These are phyloP conservation scores for Mucuna pruriens DNA, from an alignment of 306 rosid species.

Conservation along the genomic window DNA sequence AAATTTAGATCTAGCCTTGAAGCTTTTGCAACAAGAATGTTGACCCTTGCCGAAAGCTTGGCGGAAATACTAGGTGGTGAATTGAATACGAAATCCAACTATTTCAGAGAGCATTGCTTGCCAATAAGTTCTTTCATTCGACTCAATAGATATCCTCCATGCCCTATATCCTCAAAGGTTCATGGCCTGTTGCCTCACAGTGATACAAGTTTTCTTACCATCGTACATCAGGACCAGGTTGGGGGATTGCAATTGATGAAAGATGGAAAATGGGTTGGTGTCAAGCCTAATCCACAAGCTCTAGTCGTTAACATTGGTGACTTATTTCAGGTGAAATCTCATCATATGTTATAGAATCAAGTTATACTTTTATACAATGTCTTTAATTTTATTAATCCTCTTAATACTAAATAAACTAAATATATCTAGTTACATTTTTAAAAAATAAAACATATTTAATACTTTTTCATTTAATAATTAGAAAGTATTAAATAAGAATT, in stretches of 20 bases:
- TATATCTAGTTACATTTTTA: not conserved
- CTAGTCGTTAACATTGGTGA: conserved; percentile 74
- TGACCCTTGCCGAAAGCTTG: conserved; percentile 53
- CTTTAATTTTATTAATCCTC: not conserved
- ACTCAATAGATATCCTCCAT: conserved; percentile 68
- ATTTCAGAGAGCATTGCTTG: conserved; percentile 57
- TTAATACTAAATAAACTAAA: not conserved
- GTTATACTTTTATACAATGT: not conserved
- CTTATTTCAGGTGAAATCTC: conserved; percentile 69
- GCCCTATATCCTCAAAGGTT: conserved; percentile 64
- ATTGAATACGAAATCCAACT: conserved; percentile 49
- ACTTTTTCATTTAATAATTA: not conserved
- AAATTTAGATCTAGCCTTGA: conserved; percentile 52
- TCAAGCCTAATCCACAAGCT: conserved; percentile 58
- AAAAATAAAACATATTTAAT: too few species aligned
- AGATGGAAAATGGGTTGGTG: conserved; percentile 60
- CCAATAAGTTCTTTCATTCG: conserved; percentile 53
- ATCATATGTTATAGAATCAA: not conserved
- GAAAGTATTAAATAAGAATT: not conserved
- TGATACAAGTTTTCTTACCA: conserved; percentile 66
- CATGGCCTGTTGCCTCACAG: conserved; percentile 69
- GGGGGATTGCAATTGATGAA: conserved; percentile 60
- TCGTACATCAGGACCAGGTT: conserved; percentile 47
- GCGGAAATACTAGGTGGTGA: conserved; percentile 56
- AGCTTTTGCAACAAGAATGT: conserved; percentile 45